Evolutionary conservation across 352 stramenopile species (phyloP).

Genomic region (Globisporangium ultimum): DNA sequence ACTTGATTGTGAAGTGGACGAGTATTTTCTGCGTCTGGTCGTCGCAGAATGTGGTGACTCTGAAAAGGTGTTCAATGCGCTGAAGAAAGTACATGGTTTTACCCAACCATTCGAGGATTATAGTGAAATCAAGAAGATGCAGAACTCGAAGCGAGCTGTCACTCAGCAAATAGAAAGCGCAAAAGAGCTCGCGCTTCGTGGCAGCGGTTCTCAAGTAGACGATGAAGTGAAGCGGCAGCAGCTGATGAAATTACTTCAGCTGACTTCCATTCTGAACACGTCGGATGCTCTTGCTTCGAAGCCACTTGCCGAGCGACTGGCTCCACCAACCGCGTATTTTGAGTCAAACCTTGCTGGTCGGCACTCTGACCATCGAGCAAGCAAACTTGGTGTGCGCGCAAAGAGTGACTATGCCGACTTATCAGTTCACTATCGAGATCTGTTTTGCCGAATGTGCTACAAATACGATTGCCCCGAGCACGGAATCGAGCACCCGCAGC

Average conservation of each 20-base stretch:
- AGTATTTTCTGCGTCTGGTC: constrained; percentile 68
- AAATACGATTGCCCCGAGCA: constrained; percentile 91
- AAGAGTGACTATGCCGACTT: constrained; percentile 66
- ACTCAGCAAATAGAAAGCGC: constrained; percentile 41
- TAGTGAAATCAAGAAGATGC: constrained; percentile 61
- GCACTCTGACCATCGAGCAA: constrained; percentile 3
- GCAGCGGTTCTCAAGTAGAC: not conserved
- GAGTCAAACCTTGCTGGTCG: constrained; percentile 49
- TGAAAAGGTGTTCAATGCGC: constrained; percentile 53
- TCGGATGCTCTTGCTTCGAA: constrained; percentile 9
- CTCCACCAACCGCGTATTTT: constrained; percentile 56
- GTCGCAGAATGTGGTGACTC: constrained; percentile 48
- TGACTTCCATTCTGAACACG: constrained; percentile 28
- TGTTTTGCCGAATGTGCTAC: constrained; percentile 93
- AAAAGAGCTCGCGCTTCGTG: constrained; percentile 24
- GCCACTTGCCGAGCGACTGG: constrained; percentile 36
- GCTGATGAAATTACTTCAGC: constrained; percentile 28
- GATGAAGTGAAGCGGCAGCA: not conserved
- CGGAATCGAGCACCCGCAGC: constrained; percentile 78
- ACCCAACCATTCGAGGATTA: constrained; percentile 64
- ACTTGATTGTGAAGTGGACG: constrained; percentile 62
- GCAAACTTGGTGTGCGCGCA: constrained; percentile 20
- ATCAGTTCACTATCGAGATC: constrained; percentile 84
- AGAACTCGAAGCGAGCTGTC: constrained; percentile 35
- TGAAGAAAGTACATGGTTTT: constrained; percentile 58